Percentiles rank a stretch among this genome's conserved stretches.
phyloP scores from a whole-genome alignment of 2,329 filamentous ascomycete genomes.

The Penicillium corylophilum region DNA sequence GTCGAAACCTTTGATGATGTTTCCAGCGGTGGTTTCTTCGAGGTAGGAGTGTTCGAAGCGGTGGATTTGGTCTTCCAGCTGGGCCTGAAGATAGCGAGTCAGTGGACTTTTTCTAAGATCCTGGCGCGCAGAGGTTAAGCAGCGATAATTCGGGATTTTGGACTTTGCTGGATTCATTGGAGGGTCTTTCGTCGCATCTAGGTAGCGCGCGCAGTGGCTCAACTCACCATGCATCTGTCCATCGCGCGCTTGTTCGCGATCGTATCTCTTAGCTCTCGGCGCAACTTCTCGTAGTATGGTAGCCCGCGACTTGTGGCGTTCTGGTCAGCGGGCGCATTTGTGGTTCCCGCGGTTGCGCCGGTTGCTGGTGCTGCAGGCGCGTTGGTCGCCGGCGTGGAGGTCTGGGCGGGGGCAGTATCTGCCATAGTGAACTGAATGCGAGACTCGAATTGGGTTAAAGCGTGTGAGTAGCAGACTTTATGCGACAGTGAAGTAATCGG shows the following conservation, averaged over 20 bases:
- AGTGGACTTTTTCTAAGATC: background rate
- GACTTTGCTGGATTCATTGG: background rate
- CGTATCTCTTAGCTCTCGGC: constrained; percentile 65
- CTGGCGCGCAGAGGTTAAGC: background rate
- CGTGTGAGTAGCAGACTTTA: background rate
- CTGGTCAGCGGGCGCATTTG: constrained; percentile 27
- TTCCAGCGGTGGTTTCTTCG: constrained; percentile 81
- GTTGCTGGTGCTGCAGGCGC: constrained; percentile 19
- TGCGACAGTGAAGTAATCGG: background rate
- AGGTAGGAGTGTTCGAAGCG: constrained; percentile 84
- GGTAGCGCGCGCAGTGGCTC: background rate
- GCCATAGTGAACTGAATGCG: constrained; percentile 32
- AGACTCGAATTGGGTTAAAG: background rate
- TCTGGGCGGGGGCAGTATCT: constrained; percentile 40
- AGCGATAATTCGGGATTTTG: background rate
- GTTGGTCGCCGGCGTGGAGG: constrained; percentile 20
- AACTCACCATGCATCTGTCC: constrained; percentile 59
- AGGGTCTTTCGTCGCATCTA: background rate
- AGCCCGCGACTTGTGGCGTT: constrained; percentile 42
- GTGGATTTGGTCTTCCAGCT: constrained; percentile 77
- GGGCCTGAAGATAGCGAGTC: constrained; percentile 42
- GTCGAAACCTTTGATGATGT: constrained; percentile 97
- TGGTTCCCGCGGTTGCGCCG: constrained; percentile 19
- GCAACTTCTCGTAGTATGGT: constrained; percentile 72
- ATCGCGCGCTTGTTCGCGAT: constrained; percentile 64